These are phyloP conservation scores for Lathyrus sativus DNA, from an alignment of 306 rosid species.

Conservation along the genomic window DNA sequence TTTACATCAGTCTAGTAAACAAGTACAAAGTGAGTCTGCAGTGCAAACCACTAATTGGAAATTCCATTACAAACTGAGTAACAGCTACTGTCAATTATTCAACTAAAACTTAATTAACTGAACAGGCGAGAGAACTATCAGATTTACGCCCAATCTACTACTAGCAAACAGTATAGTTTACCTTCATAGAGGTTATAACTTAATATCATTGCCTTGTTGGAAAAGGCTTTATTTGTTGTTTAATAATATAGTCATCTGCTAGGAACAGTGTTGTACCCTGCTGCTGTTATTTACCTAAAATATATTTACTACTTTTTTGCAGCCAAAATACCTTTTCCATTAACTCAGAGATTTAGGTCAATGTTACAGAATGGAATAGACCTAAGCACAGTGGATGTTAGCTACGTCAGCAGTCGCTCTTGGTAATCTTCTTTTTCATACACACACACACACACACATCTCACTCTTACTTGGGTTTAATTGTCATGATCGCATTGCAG, in stretches of 20 bases:
- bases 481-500: conserved; percentile 51
- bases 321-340: conserved; percentile 98
- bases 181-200: neutral
- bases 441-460: neutral
- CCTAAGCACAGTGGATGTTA: conserved; percentile 98
- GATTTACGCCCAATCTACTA: neutral
- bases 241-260: conserved; percentile 20
- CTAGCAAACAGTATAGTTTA: neutral
- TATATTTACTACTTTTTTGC: conserved; percentile 40
- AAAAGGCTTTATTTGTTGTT: neutral
- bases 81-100: neutral
- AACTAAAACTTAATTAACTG: neutral
- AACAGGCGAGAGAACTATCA: neutral
- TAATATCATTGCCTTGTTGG: neutral
- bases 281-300: conserved; percentile 17
- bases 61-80: neutral
- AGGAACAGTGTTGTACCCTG: conserved; percentile 9
- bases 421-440: conserved; percentile 58
- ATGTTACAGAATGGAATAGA: conserved; percentile 99
- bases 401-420: conserved; percentile 99
- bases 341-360: conserved; percentile 95
- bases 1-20: neutral
- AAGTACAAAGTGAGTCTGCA: neutral
- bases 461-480: conserved; percentile 28
- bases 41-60: neutral